Evolutionary conservation across 805 yeast species (phyloP).

Genomic region (Saturnispora hagleri): DNA sequence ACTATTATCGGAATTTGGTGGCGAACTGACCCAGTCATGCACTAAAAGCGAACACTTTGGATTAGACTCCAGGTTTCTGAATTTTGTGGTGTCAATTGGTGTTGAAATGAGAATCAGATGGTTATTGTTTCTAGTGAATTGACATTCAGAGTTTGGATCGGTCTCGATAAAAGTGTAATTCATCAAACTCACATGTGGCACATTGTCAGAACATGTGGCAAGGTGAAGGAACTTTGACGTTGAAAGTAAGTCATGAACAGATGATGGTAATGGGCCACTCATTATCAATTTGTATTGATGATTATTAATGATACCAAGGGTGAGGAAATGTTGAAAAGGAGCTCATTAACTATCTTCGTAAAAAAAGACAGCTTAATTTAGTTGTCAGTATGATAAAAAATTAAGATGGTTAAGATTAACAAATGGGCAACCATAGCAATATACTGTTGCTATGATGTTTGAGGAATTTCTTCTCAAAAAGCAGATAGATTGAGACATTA

Average conservation of each 20-base stretch:
- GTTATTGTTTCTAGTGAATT: constrained; percentile 13
- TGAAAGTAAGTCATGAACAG: constrained; percentile 39
- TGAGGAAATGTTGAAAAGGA: neutral
- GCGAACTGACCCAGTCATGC: constrained; percentile 76
- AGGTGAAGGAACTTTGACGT: constrained; percentile 69
- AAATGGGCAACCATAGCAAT: too few relatives aligned
- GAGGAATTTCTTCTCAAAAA: too few relatives aligned
- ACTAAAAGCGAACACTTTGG: constrained; percentile 75
- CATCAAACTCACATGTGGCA: constrained; percentile 89
- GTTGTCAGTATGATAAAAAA: too few relatives aligned
- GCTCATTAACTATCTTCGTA: neutral
- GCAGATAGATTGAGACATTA: too few relatives aligned
- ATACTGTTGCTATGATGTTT: too few relatives aligned
- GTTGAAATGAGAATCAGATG: constrained; percentile 57
- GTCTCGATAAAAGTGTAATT: constrained; percentile 64
- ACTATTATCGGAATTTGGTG: constrained; percentile 17
- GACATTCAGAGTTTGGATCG: constrained; percentile 19
- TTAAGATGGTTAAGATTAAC: too few relatives aligned
- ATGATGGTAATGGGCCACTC: constrained; percentile 23
- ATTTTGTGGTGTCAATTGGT: constrained; percentile 63
- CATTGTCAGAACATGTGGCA: constrained; percentile 59
- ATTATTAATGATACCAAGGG: neutral
- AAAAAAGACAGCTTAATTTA: neutral
- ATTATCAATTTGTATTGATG: neutral
- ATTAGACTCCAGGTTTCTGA: constrained; percentile 55